Evolutionary conservation across 2,329 filamentous ascomycete genomes (phyloP).

Genomic region (Neofusicoccum parvum): DNA sequence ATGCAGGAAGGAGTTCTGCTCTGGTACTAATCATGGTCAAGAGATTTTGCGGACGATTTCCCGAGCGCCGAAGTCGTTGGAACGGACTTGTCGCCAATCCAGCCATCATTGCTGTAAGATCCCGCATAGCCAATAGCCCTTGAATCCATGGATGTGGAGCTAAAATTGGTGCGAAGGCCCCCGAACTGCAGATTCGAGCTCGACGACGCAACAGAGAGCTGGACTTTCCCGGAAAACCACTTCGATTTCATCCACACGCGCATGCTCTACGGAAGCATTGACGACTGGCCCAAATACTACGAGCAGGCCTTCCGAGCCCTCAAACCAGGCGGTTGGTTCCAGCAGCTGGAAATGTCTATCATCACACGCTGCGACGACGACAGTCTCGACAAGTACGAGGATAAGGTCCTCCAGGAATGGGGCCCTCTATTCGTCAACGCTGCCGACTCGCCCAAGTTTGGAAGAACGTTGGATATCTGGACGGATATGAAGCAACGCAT

Average conservation of each 20-base stretch:
- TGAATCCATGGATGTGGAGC: constrained; percentile 39
- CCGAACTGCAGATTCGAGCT: constrained; percentile 54
- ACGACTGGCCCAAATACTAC: constrained; percentile 31
- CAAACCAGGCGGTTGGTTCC: constrained; percentile 30
- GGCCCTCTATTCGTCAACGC: constrained; percentile 31
- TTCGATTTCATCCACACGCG: constrained; percentile 31
- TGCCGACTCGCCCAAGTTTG: constrained; percentile 31
- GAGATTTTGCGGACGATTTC: constrained; percentile 37
- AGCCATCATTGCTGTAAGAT: constrained; percentile 32
- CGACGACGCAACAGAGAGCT: constrained; percentile 47
- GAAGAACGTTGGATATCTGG: constrained; percentile 40
- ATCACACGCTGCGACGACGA: constrained; percentile 30
- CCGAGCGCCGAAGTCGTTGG: constrained; percentile 43
- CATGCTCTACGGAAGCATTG: constrained; percentile 27
- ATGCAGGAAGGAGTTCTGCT: not conserved
- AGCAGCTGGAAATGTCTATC: constrained; percentile 33
- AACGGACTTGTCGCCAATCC: constrained; percentile 51
- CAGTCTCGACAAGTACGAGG: constrained; percentile 24
- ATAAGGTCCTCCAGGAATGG: constrained; percentile 31
- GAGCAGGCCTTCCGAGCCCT: constrained; percentile 25
- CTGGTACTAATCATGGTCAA: constrained; percentile 23
- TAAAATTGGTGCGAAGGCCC: constrained; percentile 52
- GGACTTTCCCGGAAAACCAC: constrained; percentile 30
- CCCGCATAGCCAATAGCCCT: not conserved
- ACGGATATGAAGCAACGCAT: constrained; percentile 44